Evolutionary conservation across 192 early-diverging fungal species (phyloP).

Genomic region (Coemansia sp.): DNA sequence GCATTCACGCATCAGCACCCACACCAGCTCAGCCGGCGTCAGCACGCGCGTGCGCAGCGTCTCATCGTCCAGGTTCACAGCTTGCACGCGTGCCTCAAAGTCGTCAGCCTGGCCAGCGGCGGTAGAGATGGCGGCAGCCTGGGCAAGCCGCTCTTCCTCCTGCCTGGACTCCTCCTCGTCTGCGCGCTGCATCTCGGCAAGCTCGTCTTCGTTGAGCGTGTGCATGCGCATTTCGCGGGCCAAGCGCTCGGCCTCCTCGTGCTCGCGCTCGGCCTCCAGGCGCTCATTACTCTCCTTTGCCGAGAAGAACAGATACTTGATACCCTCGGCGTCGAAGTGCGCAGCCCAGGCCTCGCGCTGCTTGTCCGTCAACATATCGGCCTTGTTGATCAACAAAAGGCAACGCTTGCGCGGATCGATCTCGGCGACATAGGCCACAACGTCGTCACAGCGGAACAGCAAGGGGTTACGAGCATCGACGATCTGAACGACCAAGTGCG

Average conservation of each 20-base stretch:
- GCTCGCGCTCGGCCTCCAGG: slow-evolving; percentile 73
- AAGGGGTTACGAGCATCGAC: slow-evolving; percentile 97
- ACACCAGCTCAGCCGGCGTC: slow-evolving; percentile 68
- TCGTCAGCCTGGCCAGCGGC: slow-evolving; percentile 18
- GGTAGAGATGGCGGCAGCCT: slow-evolving; percentile 15
- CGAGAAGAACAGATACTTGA: slow-evolving; percentile 92
- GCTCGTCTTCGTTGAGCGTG: slow-evolving; percentile 28
- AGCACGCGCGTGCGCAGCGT: slow-evolving; percentile 64
- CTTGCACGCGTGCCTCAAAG: slow-evolving; percentile 47
- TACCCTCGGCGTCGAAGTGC: slow-evolving; percentile 80
- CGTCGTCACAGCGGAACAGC: slow-evolving; percentile 86
- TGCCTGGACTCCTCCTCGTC: slow-evolving; percentile 8
- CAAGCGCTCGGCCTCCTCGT: slow-evolving; percentile 53
- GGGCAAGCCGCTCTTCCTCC: slow-evolving; percentile 24
- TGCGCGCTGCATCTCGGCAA: slow-evolving; percentile 24
- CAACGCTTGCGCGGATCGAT: slow-evolving; percentile 83
- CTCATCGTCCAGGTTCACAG: slow-evolving; percentile 30
- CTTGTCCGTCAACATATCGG: slow-evolving; percentile 87
- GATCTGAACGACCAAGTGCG: slow-evolving; percentile 95
- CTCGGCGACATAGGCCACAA: slow-evolving; percentile 91
- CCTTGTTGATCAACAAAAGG: slow-evolving; percentile 96
- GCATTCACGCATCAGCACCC: slow-evolving; percentile 60
- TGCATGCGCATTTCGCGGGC: slow-evolving; percentile 38
- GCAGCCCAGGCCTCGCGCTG: slow-evolving; percentile 91
- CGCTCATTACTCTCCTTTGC: slow-evolving; percentile 80